Evolutionary conservation across 164 flowering plant species (phyloP).

Genomic region (Dillenia turbinata): DNA sequence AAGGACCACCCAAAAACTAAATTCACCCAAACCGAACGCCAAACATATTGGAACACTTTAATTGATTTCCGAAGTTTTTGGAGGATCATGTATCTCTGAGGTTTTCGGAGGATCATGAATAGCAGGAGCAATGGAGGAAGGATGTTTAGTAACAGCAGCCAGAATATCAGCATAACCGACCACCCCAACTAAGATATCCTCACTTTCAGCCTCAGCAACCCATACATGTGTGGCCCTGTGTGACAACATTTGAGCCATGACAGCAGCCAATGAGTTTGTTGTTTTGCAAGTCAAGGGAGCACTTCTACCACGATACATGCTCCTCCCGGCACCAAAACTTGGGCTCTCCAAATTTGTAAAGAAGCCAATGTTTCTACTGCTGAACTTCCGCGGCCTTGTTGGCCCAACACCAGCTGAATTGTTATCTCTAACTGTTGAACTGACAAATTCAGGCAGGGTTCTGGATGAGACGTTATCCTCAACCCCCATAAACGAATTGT

Average conservation of each 20-base stretch:
- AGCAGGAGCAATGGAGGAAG: conserved; percentile 21
- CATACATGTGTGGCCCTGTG: conserved; percentile 93
- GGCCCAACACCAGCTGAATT: conserved; percentile 20
- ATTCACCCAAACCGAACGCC: too few relatives aligned
- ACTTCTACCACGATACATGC: conserved; percentile 88
- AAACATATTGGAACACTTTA: too few relatives aligned
- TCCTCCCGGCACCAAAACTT: conserved; percentile 41
- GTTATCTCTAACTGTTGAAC: conserved; percentile 19
- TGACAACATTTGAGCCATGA: conserved; percentile 97
- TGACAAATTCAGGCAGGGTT: conserved; percentile 30
- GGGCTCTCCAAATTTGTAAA: conserved; percentile 40
- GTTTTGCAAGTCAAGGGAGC: conserved; percentile 81
- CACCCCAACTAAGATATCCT: conserved; percentile 76
- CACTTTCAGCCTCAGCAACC: conserved; percentile 79
- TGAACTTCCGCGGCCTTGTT: conserved; percentile 43
- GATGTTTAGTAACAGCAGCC: conserved; percentile 60
- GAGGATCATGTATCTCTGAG: too few relatives aligned
- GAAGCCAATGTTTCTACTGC: conserved; percentile 85
- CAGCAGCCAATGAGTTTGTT: conserved; percentile 88
- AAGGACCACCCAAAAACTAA: too few relatives aligned
- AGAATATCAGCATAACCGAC: conserved; percentile 81
- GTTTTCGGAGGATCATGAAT: background rate
- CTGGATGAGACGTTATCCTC: conserved; percentile 50
- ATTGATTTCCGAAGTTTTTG: too few relatives aligned
- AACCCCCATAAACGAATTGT: conserved; percentile 92